Evolutionary conservation across 2,329 filamentous ascomycete species (phyloP).

Genomic region (Fusarium nelsonii): DNA sequence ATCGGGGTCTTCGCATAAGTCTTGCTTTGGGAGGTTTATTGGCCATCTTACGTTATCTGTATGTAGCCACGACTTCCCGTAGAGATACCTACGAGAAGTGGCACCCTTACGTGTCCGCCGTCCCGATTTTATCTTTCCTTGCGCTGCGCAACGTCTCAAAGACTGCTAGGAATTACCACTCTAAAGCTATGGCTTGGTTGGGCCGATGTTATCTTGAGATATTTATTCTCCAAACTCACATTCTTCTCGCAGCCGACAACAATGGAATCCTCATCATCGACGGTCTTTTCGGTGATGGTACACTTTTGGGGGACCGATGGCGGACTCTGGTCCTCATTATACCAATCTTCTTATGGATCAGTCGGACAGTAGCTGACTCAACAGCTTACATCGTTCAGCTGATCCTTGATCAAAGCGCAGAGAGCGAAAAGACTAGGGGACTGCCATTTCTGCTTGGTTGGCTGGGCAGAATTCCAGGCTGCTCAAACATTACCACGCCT

Average conservation of each 20-base stretch:
- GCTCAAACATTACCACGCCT: not conserved
- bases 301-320: conserved; percentile 42
- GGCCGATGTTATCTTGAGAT: conserved; percentile 69
- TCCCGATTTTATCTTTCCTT: conserved; percentile 66
- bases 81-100: conserved; percentile 57
- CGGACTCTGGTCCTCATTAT: conserved; percentile 41
- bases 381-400: conserved; percentile 15
- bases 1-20: conserved; percentile 36
- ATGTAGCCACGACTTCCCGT: not conserved
- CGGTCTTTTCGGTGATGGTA: conserved; percentile 38
- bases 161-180: conserved; percentile 32
- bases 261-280: conserved; percentile 59
- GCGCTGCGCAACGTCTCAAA: conserved; percentile 61
- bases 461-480: not conserved
- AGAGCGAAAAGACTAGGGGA: not conserved
- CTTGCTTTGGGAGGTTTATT: conserved; percentile 50
- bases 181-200: conserved; percentile 62
- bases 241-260: conserved; percentile 70
- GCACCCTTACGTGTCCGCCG: conserved; percentile 65
- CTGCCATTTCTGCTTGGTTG: not conserved
- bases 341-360: conserved; percentile 47
- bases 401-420: not conserved
- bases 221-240: conserved; percentile 70
- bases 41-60: not conserved
- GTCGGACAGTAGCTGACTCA: conserved; percentile 36